phyloP scores from a whole-genome alignment of 2,329 filamentous ascomycete species.

The Paraphoma sp. region DNA sequence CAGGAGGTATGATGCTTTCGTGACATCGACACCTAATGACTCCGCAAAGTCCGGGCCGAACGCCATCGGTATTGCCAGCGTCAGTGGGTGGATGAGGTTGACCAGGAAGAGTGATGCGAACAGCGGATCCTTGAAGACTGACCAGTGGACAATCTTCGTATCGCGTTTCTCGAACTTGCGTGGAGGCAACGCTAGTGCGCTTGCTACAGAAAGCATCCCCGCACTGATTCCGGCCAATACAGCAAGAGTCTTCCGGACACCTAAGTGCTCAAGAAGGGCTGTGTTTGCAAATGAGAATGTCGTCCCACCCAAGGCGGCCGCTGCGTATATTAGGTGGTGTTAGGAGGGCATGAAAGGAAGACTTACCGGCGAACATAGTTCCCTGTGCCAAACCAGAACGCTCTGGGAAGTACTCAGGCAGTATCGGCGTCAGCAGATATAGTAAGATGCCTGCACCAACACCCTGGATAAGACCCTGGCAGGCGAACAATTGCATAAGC shows the following conservation, averaged over 20 bases:
- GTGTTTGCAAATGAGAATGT: slow-evolving; percentile 35
- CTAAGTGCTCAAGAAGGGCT: slow-evolving; percentile 51
- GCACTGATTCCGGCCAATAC: slow-evolving; percentile 49
- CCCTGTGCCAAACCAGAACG: slow-evolving; percentile 49
- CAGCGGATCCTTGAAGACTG: slow-evolving; percentile 46
- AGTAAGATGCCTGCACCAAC: slow-evolving; percentile 55
- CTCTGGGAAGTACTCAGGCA: slow-evolving; percentile 59
- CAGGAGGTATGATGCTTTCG: slow-evolving; percentile 53
- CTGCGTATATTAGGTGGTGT: slow-evolving; percentile 8
- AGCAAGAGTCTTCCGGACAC: slow-evolving; percentile 55
- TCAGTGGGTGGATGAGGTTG: slow-evolving; percentile 49
- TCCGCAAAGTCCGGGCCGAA: slow-evolving; percentile 59
- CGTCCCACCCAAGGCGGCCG: slow-evolving; percentile 20
- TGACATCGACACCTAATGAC: slow-evolving; percentile 50
- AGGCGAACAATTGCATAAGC: slow-evolving; percentile 52
- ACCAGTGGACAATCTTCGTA: slow-evolving; percentile 49
- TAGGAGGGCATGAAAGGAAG: neutral
- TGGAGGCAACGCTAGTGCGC: slow-evolving; percentile 43
- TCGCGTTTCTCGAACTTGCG: slow-evolving; percentile 47
- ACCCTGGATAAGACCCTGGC: slow-evolving; percentile 54
- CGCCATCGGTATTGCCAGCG: slow-evolving; percentile 55
- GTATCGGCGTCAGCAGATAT: slow-evolving; percentile 54
- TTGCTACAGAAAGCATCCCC: slow-evolving; percentile 48
- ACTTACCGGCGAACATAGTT: slow-evolving; percentile 16
- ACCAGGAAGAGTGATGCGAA: slow-evolving; percentile 53